A percentile compares a stretch with the other conserved stretches of the same genome.
These are phyloP conservation scores for Dothistroma pini DNA, from an alignment of 2,329 filamentous ascomycete species.

Conservation along the genomic window DNA sequence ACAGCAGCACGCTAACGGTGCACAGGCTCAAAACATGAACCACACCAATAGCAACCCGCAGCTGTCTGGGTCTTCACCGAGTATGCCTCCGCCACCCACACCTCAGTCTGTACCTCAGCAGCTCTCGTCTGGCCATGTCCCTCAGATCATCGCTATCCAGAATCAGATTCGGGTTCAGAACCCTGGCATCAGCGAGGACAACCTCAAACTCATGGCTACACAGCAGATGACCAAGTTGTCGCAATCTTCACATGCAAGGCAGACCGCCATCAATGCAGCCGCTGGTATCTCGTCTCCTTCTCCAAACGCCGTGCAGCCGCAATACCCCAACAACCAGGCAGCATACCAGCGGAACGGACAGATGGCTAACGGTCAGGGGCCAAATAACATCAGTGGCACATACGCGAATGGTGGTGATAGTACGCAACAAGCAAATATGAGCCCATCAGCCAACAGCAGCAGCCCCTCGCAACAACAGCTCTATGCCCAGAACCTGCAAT, in stretches of 20 bases:
- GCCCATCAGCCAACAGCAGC: constrained; percentile 4
- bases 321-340: constrained; percentile 25
- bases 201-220: constrained; percentile 52
- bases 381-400: constrained; percentile 10
- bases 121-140: constrained; percentile 52
- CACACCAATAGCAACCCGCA: constrained; percentile 22
- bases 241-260: constrained; percentile 31
- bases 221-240: constrained; percentile 46
- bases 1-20: constrained; percentile 22
- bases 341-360: constrained; percentile 27
- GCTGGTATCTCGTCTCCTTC: constrained; percentile 27
- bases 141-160: constrained; percentile 52
- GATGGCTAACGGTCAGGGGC: constrained; percentile 15
- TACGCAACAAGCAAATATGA: constrained; percentile 20
- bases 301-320: constrained; percentile 19
- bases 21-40: constrained; percentile 22
- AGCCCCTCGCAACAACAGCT: constrained; percentile 20
- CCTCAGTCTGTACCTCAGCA: constrained; percentile 39
- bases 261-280: constrained; percentile 39
- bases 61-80: constrained; percentile 35
- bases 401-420: constrained; percentile 11
- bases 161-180: constrained; percentile 51
- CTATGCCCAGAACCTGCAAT: constrained; percentile 32
- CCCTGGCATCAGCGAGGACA: constrained; percentile 51
- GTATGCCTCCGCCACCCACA: constrained; percentile 37